Evolutionary conservation across 164 flowering plant species (phyloP).

Genomic region (Sextonia rubra): DNA sequence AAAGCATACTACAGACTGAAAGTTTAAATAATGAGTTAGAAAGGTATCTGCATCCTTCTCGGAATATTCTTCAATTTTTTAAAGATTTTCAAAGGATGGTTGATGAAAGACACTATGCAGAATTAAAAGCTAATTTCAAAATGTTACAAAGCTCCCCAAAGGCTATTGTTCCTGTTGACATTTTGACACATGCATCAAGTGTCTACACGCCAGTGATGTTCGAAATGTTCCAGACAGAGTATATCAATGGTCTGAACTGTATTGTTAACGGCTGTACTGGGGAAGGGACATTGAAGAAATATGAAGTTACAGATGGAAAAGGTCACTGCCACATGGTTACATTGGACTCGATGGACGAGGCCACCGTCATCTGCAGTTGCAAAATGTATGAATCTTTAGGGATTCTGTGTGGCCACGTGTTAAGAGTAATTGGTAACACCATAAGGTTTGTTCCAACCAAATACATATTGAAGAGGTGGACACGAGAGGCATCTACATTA

Average conservation of each 20-base stretch:
- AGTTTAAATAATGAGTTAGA: slow-evolving; percentile 3
- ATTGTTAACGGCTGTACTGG: not conserved
- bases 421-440: not conserved
- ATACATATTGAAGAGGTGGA: slow-evolving; percentile 12
- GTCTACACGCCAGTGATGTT: slow-evolving; percentile 1
- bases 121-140: not conserved
- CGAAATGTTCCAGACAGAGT: slow-evolving; percentile 7
- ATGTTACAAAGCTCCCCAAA: slow-evolving; percentile 1
- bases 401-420: slow-evolving; percentile 1
- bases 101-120: not conserved
- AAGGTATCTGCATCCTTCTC: not conserved
- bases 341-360: not conserved
- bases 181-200: not conserved
- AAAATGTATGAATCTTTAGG: slow-evolving; percentile 6
- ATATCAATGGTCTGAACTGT: not conserved
- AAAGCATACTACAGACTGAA: not conserved
- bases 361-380: slow-evolving; percentile 4
- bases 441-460: not conserved
- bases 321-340: not conserved
- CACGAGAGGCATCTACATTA: not conserved
- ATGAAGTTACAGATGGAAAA: not conserved
- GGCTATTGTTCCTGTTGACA: not conserved
- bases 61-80: not conserved
- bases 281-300: not conserved
- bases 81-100: not conserved